Evolutionary conservation across 495 filamentous ascomycete species (phyloP).

Genomic region (Immersiella caudata): DNA sequence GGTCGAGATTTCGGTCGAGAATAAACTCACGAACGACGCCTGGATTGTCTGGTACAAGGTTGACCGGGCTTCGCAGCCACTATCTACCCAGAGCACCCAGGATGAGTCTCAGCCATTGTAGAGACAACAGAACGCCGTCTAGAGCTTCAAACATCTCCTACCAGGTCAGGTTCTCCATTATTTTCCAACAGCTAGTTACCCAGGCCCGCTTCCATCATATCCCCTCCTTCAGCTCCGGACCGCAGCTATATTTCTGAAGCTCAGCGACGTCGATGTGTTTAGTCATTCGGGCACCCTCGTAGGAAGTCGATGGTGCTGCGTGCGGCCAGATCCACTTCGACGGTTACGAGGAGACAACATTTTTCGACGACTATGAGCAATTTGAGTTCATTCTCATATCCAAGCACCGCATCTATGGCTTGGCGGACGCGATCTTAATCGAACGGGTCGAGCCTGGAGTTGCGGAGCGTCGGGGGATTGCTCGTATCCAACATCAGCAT

Average conservation of each 20-base stretch:
- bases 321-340: not conserved
- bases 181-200: not conserved
- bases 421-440: not conserved
- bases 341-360: not conserved
- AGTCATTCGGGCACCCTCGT: not conserved
- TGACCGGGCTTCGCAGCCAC: too few species aligned
- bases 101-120: too few species aligned
- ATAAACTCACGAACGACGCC: not conserved
- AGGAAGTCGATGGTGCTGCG: not conserved
- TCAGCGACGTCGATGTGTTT: not conserved
- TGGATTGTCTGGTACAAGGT: not conserved
- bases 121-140: too few species aligned
- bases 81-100: too few species aligned
- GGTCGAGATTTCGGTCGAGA: not conserved
- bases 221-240: not conserved
- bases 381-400: not conserved
- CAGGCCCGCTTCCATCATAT: not conserved
- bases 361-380: not conserved
- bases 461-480: not conserved
- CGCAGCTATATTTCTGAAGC: not conserved
- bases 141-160: too few species aligned
- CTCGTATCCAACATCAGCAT: not conserved
- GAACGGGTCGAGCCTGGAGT: not conserved
- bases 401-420: not conserved
- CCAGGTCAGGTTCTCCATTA: too few species aligned